Evolutionary conservation across 2,329 filamentous ascomycete species (phyloP).

Genomic region (Onygenales sp.): DNA sequence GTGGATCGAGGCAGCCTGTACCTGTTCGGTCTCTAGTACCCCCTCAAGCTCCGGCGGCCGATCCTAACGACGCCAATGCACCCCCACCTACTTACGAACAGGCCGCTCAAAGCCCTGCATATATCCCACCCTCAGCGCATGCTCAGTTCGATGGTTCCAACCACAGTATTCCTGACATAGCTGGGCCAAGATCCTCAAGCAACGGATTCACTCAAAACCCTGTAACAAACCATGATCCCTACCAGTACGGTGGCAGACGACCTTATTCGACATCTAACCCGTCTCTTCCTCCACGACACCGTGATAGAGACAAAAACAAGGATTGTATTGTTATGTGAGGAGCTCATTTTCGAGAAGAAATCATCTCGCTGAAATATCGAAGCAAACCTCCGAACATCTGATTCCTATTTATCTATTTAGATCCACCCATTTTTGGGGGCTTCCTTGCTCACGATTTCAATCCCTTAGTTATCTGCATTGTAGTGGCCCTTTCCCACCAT

Average conservation of each 20-base stretch:
- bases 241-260: background rate
- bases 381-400: background rate
- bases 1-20: conserved; percentile 15
- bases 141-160: conserved; percentile 18
- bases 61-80: conserved; percentile 38
- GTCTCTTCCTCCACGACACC: background rate
- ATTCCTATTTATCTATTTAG: background rate
- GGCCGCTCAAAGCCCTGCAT: conserved; percentile 47
- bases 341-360: background rate
- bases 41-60: conserved; percentile 23
- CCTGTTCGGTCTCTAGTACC: conserved; percentile 37
- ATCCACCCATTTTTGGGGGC: background rate
- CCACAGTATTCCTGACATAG: conserved; percentile 9
- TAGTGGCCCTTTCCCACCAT: background rate
- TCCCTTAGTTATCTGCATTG: no score
- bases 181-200: conserved; percentile 9
- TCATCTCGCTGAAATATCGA: no score
- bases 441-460: background rate
- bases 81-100: conserved; percentile 60
- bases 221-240: background rate
- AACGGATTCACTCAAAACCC: conserved; percentile 1
- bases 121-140: conserved; percentile 40
- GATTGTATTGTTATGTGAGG: conserved; percentile 37
- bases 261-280: background rate
- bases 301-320: conserved; percentile 27